Conservation (phyloP, 2,329 filamentous ascomycete species). For the Fusarium dimerum region DNA sequence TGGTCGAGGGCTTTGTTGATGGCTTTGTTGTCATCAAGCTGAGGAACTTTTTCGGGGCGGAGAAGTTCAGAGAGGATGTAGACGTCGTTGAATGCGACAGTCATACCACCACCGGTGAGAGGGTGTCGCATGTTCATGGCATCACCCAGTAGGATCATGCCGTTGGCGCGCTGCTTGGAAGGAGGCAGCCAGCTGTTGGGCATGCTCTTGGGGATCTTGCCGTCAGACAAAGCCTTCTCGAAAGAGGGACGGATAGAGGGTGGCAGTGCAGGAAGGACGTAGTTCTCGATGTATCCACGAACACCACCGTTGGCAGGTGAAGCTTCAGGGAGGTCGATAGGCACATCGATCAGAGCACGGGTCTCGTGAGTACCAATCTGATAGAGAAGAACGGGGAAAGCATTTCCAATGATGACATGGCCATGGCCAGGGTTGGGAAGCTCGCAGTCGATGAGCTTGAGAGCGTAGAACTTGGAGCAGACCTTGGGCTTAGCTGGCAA, state of each 20-base stretch:
- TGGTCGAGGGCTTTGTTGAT: conserved; percentile 68
- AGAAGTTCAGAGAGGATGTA: conserved; percentile 76
- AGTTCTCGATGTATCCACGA: conserved; percentile 77
- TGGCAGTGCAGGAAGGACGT: conserved; percentile 78
- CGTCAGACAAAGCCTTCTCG: conserved; percentile 72
- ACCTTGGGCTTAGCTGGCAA: conserved; percentile 78
- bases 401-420: conserved; percentile 82
- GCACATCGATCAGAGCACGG: conserved; percentile 84
- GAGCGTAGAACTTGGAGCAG: conserved; percentile 91
- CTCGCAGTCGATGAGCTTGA: conserved; percentile 86
- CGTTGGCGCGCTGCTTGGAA: conserved; percentile 54
- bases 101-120: conserved; percentile 96
- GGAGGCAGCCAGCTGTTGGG: conserved; percentile 93
- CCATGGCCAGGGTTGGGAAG: conserved; percentile 76
- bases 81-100: conserved; percentile 92
- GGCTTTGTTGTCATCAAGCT: conserved; percentile 65
- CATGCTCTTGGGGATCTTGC: conserved; percentile 80
- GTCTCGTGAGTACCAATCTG: conserved; percentile 97
- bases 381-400: conserved; percentile 82
- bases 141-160: conserved; percentile 84
- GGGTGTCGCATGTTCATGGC: conserved; percentile 99
- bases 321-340: conserved; percentile 73
- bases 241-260: conserved; percentile 71
- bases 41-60: conserved; percentile 65
- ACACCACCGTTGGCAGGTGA: conserved; percentile 76